Conservation (phyloP, 768 basidiomycete species). For the Lyophyllum semitale region DNA sequence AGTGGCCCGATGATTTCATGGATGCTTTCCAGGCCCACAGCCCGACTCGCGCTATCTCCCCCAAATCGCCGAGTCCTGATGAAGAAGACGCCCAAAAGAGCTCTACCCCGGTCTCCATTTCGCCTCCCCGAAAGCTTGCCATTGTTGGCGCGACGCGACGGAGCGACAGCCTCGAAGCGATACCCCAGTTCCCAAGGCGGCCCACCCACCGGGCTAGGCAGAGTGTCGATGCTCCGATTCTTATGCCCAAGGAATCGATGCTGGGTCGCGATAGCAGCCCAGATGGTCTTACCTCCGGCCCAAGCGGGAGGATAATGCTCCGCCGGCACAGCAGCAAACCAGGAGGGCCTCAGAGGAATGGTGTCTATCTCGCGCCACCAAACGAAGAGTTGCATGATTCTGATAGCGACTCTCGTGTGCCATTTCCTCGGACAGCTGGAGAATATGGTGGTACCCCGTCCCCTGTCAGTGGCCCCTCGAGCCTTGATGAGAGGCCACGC, state of each 20-base stretch:
- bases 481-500: conserved; percentile 37
- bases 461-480: conserved; percentile 33
- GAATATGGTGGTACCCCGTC: conserved; percentile 42
- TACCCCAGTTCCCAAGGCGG: conserved; percentile 52
- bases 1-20: conserved; percentile 83
- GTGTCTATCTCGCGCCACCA: conserved; percentile 45
- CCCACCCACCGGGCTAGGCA: conserved; percentile 68
- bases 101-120: conserved; percentile 37
- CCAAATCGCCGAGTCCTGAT: conserved; percentile 29
- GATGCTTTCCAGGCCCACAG: conserved; percentile 50
- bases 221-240: conserved; percentile 55
- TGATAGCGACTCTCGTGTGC: conserved; percentile 48
- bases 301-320: conserved; percentile 45
- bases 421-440: conserved; percentile 65
- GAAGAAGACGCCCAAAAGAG: conserved; percentile 22
- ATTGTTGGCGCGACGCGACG: conserved; percentile 45
- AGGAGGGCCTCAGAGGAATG: conserved; percentile 38
- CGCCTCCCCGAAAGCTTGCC: conserved; percentile 57
- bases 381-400: conserved; percentile 33
- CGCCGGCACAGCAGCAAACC: conserved; percentile 63
- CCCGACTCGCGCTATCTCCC: conserved; percentile 28
- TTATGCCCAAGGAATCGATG: conserved; percentile 51
- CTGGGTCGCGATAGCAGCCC: conserved; percentile 60
- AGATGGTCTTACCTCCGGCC: conserved; percentile 42
- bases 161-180: conserved; percentile 48